Base-by-base conservation (phyloP, 768 basidiomycete genomes). In the Psilocybe cyanescens region DNA sequence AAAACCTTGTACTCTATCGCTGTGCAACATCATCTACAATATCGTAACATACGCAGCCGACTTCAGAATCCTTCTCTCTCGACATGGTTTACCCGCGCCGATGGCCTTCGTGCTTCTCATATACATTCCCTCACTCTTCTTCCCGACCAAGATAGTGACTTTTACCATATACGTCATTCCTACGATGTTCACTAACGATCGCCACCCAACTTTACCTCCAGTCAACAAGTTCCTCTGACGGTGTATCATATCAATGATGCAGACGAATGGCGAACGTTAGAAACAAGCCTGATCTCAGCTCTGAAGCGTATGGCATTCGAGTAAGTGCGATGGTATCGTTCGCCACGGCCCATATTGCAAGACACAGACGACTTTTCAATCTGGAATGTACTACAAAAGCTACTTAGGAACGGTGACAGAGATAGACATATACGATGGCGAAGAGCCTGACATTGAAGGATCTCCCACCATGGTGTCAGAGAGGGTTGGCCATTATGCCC, bases 1-100 rank as follows among this genome's bases (percentile, higher is more conserved):
- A 64, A 58, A 48, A 24, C 41, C 19, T n/a, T 60, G 8, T 48
- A 37, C 41, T 57, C 63, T 12, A 16, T 60, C n/a, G 55, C 59
- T 7, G 50, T 64, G 47, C 63, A 59, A 11, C 55, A 60, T 3
- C 63, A 64, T 44, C 51, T 64, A 17, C 45, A 64, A 30, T 64
- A 60, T 46, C 59, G 59, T 30, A 59, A 64, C 44, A 60, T 64
- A 28, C 49, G 59, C n/a, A 53, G 35, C 5, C 19, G 37, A 57
- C 31, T 64, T 17, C 11, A 35, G 24, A 64, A 60, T 33, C 55
- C 49, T 4, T 3, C 37, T 12, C 59, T 64, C n/a, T 64, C 59
- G 63, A 24, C 28, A 14, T 55, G 41, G 55, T 59, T 64, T 11
- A 52, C 59, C 19, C 59, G 55, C 6, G 28, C 35, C 8, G 63